These are phyloP conservation scores for Coniella lustricola DNA, from an alignment of 2,329 filamentous ascomycete species.

Conservation along the genomic window DNA sequence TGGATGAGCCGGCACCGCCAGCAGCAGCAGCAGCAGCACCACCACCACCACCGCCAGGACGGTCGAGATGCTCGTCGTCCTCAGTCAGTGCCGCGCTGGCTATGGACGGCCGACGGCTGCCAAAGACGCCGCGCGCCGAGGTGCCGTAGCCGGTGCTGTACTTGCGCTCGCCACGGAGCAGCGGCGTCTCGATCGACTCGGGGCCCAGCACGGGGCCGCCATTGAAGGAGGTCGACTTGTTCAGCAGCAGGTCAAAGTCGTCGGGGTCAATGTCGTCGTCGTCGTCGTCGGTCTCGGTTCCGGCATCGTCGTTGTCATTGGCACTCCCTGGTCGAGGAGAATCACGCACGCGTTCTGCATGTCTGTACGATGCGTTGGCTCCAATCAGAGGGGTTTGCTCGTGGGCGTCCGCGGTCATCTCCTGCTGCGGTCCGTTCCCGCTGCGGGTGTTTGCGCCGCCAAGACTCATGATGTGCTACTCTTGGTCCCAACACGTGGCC, in stretches of 20 bases:
- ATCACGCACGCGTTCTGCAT: not conserved
- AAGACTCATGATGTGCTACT: not conserved
- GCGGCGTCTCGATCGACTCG: conserved; percentile 32
- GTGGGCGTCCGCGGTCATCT: conserved; percentile 1
- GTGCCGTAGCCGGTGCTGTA: conserved; percentile 19
- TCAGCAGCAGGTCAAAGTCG: conserved; percentile 31
- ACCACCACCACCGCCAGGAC: not conserved
- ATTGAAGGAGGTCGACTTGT: conserved; percentile 32
- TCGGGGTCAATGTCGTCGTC: conserved; percentile 25
- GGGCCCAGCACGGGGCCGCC: conserved; percentile 34
- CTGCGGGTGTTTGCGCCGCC: not conserved
- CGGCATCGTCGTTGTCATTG: conserved; percentile 9
- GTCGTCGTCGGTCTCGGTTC: conserved; percentile 10
- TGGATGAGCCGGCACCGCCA: not conserved
- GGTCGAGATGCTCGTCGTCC: conserved; percentile 4
- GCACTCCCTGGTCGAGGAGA: not conserved
- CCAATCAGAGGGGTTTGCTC: conserved; percentile 13
- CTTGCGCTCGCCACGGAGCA: conserved; percentile 30
- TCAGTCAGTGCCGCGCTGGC: not conserved
- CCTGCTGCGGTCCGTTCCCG: not conserved
- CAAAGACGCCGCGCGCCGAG: not conserved
- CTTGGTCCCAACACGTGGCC: not conserved
- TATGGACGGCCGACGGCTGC: conserved; percentile 6
- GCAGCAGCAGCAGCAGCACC: not conserved
- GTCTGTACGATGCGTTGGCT: not conserved